Evolutionary conservation across 495 filamentous ascomycete species (phyloP).

Genomic region (Immersiella caudata): DNA sequence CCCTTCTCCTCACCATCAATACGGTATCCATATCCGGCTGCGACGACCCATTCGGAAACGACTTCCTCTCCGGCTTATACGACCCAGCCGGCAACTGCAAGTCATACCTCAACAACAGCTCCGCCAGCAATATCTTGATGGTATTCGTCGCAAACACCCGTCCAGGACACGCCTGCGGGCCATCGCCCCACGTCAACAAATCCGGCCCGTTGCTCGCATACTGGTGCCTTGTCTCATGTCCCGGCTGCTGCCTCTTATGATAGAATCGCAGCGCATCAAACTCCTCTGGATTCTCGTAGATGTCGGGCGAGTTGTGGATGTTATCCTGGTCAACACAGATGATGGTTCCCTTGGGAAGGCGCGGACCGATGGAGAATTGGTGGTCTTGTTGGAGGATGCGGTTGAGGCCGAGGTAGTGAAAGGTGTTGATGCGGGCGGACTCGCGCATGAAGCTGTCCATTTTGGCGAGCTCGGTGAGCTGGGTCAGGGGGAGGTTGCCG

Average conservation of each 20-base stretch:
- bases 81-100: conserved; percentile 17
- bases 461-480: conserved; percentile 18
- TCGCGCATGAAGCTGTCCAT: conserved; percentile 24
- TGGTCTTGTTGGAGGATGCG: conserved; percentile 15
- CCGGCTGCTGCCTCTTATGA: conserved; percentile 35
- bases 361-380: conserved; percentile 16
- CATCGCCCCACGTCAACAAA: conserved; percentile 40
- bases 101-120: conserved; percentile 22
- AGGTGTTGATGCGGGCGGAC: conserved; percentile 22
- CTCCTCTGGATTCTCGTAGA: conserved; percentile 21
- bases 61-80: conserved; percentile 15
- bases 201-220: conserved; percentile 19
- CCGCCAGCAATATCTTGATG: conserved; percentile 18
- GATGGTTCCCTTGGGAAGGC: conserved; percentile 17
- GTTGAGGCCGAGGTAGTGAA: conserved; percentile 26
- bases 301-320: conserved; percentile 10
- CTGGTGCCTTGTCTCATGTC: conserved; percentile 26
- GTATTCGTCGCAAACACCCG: conserved; percentile 43
- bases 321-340: conserved; percentile 18
- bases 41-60: conserved; percentile 12
- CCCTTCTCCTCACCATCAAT: conserved; percentile 5
- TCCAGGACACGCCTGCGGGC: conserved; percentile 45
- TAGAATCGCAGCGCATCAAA: conserved; percentile 49
- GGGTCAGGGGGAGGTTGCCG: conserved; percentile 10
- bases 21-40: conserved; percentile 11